These are phyloP conservation scores for Niebla homalea DNA, from an alignment of 495 filamentous ascomycete genomes.

Conservation along the genomic window DNA sequence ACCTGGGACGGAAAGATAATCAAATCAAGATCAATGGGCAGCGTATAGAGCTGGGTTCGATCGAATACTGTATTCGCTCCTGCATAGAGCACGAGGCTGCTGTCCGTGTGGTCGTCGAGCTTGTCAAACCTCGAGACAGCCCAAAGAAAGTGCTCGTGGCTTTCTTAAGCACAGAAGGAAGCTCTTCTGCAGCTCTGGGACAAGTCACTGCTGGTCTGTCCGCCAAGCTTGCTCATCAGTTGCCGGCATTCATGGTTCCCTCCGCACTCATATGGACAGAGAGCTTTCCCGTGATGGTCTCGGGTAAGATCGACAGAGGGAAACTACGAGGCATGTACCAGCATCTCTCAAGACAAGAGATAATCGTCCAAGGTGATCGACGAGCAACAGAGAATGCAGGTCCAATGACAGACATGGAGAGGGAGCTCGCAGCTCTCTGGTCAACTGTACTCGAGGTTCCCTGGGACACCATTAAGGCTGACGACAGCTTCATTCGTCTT, in stretches of 20 bases:
- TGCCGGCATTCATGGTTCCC: constrained; percentile 32
- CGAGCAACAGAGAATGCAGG: constrained; percentile 13
- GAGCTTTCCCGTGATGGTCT: constrained; percentile 23
- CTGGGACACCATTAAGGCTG: constrained; percentile 25
- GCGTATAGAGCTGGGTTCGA: constrained; percentile 2
- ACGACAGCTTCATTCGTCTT: constrained; percentile 35
- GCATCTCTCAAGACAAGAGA: constrained; percentile 19
- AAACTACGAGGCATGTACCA: constrained; percentile 19
- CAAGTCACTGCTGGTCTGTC: no score
- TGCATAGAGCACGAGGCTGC: no score
- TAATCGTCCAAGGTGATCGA: constrained; percentile 16
- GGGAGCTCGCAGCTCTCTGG: constrained; percentile 32
- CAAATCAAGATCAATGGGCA: constrained; percentile 9
- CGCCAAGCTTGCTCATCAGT: constrained; percentile 13
- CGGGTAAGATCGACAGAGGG: constrained; percentile 28
- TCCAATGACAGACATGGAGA: constrained; percentile 24
- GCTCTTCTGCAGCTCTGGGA: no score
- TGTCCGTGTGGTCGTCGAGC: no score
- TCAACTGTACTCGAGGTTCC: constrained; percentile 28
- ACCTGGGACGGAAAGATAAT: constrained; percentile 20
- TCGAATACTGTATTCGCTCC: constrained; percentile 17
- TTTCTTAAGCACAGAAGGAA: no score
- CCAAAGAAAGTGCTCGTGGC: no score
- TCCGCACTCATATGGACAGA: constrained; percentile 25
- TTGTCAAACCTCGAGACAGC: no score